These are phyloP conservation scores for Skeletonema grethae DNA, from an alignment of 108 stramenopile genomes.

Conservation along the genomic window DNA sequence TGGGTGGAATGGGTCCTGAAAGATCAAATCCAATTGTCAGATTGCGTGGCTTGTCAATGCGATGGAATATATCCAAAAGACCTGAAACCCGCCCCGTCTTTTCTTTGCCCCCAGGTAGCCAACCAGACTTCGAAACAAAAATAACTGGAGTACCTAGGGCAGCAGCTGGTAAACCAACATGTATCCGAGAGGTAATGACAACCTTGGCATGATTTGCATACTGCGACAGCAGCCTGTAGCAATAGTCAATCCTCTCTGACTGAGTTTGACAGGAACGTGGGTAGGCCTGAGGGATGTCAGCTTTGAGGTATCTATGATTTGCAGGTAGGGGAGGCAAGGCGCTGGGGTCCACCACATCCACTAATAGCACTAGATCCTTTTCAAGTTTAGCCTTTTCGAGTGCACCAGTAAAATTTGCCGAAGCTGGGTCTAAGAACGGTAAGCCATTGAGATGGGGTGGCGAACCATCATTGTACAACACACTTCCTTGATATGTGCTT, in stretches of 20 bases:
- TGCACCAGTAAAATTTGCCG: background rate
- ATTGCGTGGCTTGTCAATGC: background rate
- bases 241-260: slow-evolving; percentile 8
- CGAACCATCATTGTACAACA: background rate
- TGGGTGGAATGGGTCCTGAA: background rate
- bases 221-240: slow-evolving; percentile 4
- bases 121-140: slow-evolving; percentile 7
- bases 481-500: background rate
- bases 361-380: slow-evolving; percentile 3
- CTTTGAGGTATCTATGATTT: background rate
- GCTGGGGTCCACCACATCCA: slow-evolving; percentile 8
- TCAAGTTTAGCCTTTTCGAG: background rate
- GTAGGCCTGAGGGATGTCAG: background rate
- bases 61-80: slow-evolving; percentile 4
- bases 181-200: slow-evolving; percentile 9
- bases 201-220: slow-evolving; percentile 5
- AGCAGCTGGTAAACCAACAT: slow-evolving; percentile 4
- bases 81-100: background rate
- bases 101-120: slow-evolving; percentile 4
- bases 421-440: background rate
- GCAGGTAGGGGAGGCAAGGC: background rate
- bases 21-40: background rate
- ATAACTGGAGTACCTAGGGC: background rate
- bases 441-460: background rate
- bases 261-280: background rate